Evolutionary conservation across 2,329 filamentous ascomycete genomes (phyloP).

Genomic region (Kalmusia sp.): DNA sequence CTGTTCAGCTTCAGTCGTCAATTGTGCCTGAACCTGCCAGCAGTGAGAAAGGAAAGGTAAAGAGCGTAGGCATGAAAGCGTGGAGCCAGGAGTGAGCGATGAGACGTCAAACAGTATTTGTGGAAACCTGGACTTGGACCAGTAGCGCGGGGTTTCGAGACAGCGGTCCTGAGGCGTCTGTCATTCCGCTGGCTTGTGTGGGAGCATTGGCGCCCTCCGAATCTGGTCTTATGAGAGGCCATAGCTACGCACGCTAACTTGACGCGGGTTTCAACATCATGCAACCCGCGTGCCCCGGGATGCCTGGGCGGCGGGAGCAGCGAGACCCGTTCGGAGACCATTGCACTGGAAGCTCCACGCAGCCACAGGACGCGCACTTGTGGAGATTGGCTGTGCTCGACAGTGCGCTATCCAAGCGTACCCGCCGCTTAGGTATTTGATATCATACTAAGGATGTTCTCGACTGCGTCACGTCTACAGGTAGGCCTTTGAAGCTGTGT

Average conservation of each 20-base stretch:
- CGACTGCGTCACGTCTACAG: background rate
- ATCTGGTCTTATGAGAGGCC: constrained; percentile 34
- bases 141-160: constrained; percentile 47
- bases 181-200: constrained; percentile 35
- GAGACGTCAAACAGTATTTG: constrained; percentile 51
- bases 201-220: constrained; percentile 37
- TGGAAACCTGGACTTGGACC: constrained; percentile 37
- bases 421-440: background rate
- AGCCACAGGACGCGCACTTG: constrained; percentile 24
- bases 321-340: constrained; percentile 39
- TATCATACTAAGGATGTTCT: constrained; percentile 1
- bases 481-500: background rate
- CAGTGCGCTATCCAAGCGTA: constrained; percentile 10
- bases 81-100: constrained; percentile 43
- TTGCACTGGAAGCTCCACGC: constrained; percentile 19
- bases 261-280: constrained; percentile 47
- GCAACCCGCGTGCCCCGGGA: constrained; percentile 33
- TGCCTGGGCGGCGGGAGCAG: constrained; percentile 39
- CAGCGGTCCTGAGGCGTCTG: constrained; percentile 47
- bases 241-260: constrained; percentile 35
- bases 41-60: constrained; percentile 45
- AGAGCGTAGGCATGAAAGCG: constrained; percentile 47
- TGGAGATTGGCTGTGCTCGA: constrained; percentile 29
- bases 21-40: constrained; percentile 49
- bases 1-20: constrained; percentile 43